Evolutionary conservation across 2,329 filamentous ascomycete species (phyloP).

Genomic region (Lithohypha guttulata): DNA sequence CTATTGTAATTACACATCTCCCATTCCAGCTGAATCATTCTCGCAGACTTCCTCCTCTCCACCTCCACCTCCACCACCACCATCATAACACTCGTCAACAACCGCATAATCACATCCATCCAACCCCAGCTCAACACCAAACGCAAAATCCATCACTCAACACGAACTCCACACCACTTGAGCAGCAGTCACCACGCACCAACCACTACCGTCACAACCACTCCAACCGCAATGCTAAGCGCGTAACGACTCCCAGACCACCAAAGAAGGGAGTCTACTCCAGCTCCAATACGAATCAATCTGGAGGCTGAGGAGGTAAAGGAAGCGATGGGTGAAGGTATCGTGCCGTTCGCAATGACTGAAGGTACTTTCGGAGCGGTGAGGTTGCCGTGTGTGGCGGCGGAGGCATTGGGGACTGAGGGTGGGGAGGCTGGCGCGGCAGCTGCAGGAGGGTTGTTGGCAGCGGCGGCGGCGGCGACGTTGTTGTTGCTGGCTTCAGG

Average conservation of each 20-base stretch:
- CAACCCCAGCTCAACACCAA: too few relatives aligned
- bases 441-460: neutral
- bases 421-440: neutral
- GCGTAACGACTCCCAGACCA: neutral
- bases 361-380: too few relatives aligned
- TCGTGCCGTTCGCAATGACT: neutral
- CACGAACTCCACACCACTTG: too few relatives aligned
- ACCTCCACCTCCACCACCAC: too few relatives aligned
- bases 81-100: too few relatives aligned
- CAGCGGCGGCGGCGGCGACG: neutral
- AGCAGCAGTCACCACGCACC: constrained; percentile 1
- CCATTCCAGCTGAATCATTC: too few relatives aligned
- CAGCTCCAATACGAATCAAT: neutral
- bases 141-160: too few relatives aligned
- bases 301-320: neutral
- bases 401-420: neutral
- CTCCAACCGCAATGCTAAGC: neutral
- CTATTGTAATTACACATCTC: too few relatives aligned
- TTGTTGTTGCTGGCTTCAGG: neutral
- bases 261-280: neutral
- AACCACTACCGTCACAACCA: neutral
- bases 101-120: too few relatives aligned
- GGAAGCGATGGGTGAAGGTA: neutral
- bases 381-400: neutral
- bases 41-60: too few relatives aligned